phyloP scores from a whole-genome alignment of 441 rosid genomes.

The Rhodomyrtus psidioides region DNA sequence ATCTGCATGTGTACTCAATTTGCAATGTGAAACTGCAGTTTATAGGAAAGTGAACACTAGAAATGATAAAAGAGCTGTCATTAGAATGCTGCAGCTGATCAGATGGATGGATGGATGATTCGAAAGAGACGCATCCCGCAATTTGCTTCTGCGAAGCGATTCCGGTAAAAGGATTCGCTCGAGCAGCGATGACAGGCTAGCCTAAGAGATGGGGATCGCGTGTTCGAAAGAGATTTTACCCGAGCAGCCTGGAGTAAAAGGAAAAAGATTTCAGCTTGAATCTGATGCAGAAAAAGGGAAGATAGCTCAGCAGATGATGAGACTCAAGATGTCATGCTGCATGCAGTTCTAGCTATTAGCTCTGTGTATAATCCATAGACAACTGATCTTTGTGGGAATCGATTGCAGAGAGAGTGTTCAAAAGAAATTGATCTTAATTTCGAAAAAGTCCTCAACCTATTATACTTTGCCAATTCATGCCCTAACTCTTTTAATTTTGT shows the following conservation, averaged over 20 bases:
- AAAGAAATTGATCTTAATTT: background rate
- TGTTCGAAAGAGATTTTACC: no score
- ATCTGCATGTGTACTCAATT: background rate
- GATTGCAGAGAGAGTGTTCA: no score
- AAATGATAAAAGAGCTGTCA: background rate
- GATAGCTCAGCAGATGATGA: background rate
- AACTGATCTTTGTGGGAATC: background rate
- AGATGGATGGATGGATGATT: background rate
- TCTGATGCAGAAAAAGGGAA: no score
- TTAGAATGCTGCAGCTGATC: background rate
- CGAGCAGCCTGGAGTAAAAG: no score
- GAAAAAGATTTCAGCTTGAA: no score
- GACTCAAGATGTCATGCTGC: background rate
- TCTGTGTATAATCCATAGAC: background rate
- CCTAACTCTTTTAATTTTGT: no score
- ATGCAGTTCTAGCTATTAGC: background rate
- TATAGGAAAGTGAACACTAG: background rate
- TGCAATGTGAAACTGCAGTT: background rate
- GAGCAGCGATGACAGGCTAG: no score
- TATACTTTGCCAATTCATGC: no score
- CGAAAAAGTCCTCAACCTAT: background rate
- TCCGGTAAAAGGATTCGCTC: no score
- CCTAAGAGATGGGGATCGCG: no score
- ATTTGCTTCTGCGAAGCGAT: background rate
- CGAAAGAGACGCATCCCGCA: background rate